Evolutionary conservation across 495 filamentous ascomycete genomes (phyloP), one percentile per base, ranked within the genome.

Genomic region (Penicillium paradoxum): DNA sequence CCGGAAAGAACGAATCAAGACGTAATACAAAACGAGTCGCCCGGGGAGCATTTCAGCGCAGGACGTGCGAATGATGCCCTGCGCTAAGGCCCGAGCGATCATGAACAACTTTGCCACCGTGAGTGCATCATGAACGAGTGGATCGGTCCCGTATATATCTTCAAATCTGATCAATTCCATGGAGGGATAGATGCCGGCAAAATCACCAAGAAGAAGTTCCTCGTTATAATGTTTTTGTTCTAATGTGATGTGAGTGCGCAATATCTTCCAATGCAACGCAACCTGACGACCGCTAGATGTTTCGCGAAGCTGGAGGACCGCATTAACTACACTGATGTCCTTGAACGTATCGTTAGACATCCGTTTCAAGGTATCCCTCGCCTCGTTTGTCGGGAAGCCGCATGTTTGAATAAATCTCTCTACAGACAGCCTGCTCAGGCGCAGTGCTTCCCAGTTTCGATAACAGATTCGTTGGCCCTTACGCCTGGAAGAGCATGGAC

Each of bases 401-500:
- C 27, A 19, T 22, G 22, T 19, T 13, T 6, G 5, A 27, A 30
- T 6, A 10, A 41, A 18, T 22, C 9, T 15, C 4, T 5, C n/a
- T 6, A 13, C 1, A 24, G 38, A 21, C 2, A 15, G 49, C 9
- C 27, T 45, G 36, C 36, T 34, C 33, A 63, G 52, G 17, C 45
- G 43, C 17, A 59, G 38, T 14, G 55, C 39, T 18, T 24, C 44
- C 17, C 40, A 30, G 13, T 37, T 46, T 27, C 66, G 59, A 48
- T 65, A 51, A 49, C 68, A 71, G 13, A 48, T 24, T 30, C 45
- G 51, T 8, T 24, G 34, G n/a, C 4, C n/a, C 5, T 6, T 4
- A 9, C 47, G 15, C 17, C 19, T 49, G 8, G 38, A 11, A 10
- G 9, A 11, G 48, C 68, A 71, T 7, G 27, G 21, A 11, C 36